Conservation (phyloP, 768 basidiomycete genomes). For the Leccinum disarticulatum region DNA sequence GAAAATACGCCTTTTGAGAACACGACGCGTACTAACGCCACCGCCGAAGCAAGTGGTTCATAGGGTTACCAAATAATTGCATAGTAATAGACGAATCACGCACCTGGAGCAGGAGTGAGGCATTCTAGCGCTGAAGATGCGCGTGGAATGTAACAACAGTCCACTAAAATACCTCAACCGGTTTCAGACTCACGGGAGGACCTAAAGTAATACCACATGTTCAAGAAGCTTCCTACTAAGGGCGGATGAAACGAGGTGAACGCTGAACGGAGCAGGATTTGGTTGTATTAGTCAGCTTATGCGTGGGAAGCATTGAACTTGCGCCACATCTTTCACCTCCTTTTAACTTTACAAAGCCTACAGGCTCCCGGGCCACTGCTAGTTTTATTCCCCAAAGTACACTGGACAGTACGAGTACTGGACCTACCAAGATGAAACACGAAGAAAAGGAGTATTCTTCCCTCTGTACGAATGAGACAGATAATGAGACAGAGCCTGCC, state of each 20-base stretch:
- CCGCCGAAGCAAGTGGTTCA: neutral
- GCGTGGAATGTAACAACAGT: neutral
- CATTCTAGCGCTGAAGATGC: neutral
- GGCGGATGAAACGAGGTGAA: too few species aligned
- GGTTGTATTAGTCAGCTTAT: neutral
- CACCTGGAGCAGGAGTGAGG: neutral
- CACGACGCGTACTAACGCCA: neutral
- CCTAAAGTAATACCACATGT: neutral
- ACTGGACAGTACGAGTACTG: neutral
- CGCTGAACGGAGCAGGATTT: too few species aligned
- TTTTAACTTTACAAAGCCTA: too few species aligned
- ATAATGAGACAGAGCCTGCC: too few species aligned
- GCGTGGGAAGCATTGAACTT: neutral
- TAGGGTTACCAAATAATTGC: neutral
- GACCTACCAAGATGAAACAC: neutral
- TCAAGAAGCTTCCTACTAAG: too few species aligned
- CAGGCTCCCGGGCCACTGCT: neutral
- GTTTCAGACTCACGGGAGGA: too few species aligned
- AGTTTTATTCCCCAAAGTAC: neutral
- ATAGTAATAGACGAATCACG: too few species aligned
- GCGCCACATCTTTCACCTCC: too few species aligned
- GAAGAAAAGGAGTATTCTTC: too few species aligned
- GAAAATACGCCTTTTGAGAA: neutral
- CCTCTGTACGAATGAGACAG: too few species aligned
- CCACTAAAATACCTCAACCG: neutral